A percentile compares a stretch with the other conserved stretches of the same genome.
phyloP scores from a whole-genome alignment of 139 green algal genomes.

The Mesostigma viride region DNA sequence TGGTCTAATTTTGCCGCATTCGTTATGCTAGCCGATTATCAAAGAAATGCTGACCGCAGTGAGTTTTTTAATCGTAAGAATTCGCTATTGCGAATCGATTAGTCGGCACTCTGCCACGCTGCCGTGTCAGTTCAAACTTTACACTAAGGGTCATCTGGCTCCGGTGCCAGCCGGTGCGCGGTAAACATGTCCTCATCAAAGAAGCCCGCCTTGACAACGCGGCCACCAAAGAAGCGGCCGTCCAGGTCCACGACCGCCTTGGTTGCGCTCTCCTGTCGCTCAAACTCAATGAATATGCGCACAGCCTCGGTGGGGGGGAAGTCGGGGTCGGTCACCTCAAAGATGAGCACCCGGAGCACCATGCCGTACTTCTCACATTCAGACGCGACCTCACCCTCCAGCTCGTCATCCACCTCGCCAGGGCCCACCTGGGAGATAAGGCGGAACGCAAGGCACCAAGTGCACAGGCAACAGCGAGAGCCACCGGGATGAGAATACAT shows the following conservation, averaged over 20 bases:
- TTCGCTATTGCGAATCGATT: too few species aligned
- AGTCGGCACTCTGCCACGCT: too few species aligned
- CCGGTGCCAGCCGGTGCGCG: constrained; percentile 58
- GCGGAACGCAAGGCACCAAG: too few species aligned
- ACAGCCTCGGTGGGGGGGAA: constrained; percentile 58
- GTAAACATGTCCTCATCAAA: constrained; percentile 71
- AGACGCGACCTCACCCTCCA: constrained; percentile 80
- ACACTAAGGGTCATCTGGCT: too few species aligned
- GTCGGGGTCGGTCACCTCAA: constrained; percentile 57
- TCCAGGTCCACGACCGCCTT: constrained; percentile 61
- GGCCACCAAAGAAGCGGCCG: constrained; percentile 70
- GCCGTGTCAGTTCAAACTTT: too few species aligned
- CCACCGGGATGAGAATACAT: too few species aligned
- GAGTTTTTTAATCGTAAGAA: too few species aligned
- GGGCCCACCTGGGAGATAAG: constrained; percentile 50
- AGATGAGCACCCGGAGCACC: constrained; percentile 68
- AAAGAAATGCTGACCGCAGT: too few species aligned
- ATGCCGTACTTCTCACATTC: constrained; percentile 82
- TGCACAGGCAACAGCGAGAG: too few species aligned
- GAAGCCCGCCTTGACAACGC: constrained; percentile 62
- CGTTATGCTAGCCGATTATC: too few species aligned
- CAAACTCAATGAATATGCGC: constrained; percentile 82
- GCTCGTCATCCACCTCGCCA: constrained; percentile 76
- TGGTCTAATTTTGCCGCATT: too few species aligned
- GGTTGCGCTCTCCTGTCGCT: constrained; percentile 52